Evolutionary conservation across 1,284 basidiomycete genomes (phyloP).

Genomic region (Ustilago sp.): DNA sequence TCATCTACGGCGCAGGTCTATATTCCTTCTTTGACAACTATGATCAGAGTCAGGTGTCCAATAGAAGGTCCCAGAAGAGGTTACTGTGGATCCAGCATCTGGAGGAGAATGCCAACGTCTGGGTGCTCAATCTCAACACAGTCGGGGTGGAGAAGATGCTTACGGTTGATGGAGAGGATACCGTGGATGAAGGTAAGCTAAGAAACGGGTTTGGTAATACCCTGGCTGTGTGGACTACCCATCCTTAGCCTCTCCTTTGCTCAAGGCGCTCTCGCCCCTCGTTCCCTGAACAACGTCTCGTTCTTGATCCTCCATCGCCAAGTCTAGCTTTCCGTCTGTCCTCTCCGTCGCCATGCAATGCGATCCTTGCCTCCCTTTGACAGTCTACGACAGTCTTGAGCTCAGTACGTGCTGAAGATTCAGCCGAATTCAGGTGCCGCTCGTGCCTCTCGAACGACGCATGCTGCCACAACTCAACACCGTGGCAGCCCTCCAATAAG

Average conservation of each 20-base stretch:
- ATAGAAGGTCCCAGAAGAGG: slow-evolving; percentile 52
- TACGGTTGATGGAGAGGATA: slow-evolving; percentile 42
- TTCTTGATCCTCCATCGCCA: background rate
- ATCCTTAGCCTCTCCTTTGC: background rate
- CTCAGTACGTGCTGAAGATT: too few relatives aligned
- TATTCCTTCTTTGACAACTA: slow-evolving; percentile 65
- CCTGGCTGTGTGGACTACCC: slow-evolving; percentile 34
- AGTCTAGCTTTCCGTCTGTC: background rate
- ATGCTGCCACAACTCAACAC: too few relatives aligned
- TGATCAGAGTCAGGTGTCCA: slow-evolving; percentile 38
- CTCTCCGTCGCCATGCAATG: background rate
- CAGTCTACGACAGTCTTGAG: too few relatives aligned
- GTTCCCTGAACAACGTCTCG: background rate
- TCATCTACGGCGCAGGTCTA: slow-evolving; percentile 55
- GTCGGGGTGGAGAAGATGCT: slow-evolving; percentile 55
- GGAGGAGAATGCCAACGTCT: slow-evolving; percentile 28
- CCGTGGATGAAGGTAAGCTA: slow-evolving; percentile 30
- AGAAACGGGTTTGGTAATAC: slow-evolving; percentile 61
- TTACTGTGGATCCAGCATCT: slow-evolving; percentile 48
- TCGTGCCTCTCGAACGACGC: too few relatives aligned
- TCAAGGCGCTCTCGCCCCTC: background rate
- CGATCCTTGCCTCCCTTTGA: background rate
- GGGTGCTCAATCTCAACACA: slow-evolving; percentile 55
- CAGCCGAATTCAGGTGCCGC: too few relatives aligned
- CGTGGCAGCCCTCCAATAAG: too few relatives aligned